Evolutionary conservation across 352 stramenopile species (phyloP).

Genomic region (Pythium apleroticum): DNA sequence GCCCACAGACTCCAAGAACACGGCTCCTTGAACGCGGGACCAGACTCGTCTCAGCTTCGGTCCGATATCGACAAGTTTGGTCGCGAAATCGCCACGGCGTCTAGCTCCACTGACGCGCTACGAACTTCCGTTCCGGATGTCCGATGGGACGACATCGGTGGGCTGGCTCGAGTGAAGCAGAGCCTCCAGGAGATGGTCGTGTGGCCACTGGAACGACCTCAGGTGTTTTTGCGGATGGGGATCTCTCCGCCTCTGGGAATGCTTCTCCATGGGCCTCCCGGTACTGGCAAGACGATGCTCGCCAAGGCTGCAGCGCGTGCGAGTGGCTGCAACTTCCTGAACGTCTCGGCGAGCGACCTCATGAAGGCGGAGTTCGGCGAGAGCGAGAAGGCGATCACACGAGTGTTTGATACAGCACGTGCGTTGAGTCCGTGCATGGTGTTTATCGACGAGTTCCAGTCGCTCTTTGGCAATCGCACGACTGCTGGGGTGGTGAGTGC

Average conservation of each 20-base stretch:
- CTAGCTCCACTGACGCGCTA: conserved; percentile 35
- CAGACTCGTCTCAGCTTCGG: conserved; percentile 28
- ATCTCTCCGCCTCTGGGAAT: conserved; percentile 78
- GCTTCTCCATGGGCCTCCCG: conserved; percentile 74
- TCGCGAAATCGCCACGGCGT: conserved; percentile 43
- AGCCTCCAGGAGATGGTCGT: conserved; percentile 83
- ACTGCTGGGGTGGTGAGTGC: conserved; percentile 53
- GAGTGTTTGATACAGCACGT: conserved; percentile 67
- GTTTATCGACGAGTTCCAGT: conserved; percentile 90
- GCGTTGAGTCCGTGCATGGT: conserved; percentile 81
- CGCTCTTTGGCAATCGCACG: conserved; percentile 76
- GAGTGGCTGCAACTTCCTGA: conserved; percentile 85
- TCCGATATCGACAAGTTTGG: conserved; percentile 46
- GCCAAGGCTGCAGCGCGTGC: conserved; percentile 77
- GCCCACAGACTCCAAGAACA: conserved; percentile 38
- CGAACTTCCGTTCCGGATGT: conserved; percentile 60
- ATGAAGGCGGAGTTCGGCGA: conserved; percentile 84
- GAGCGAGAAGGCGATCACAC: conserved; percentile 78
- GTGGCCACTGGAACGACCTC: conserved; percentile 77
- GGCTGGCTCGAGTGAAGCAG: conserved; percentile 69
- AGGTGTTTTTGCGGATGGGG: conserved; percentile 79
- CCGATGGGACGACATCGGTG: conserved; percentile 75
- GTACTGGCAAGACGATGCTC: conserved; percentile 87
- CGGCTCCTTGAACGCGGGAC: background rate
- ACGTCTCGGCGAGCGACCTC: conserved; percentile 70